Evolutionary conservation across 441 rosid species (phyloP), one percentile per base, ranked within the genome.

Genomic region (Croton laevigatus): DNA sequence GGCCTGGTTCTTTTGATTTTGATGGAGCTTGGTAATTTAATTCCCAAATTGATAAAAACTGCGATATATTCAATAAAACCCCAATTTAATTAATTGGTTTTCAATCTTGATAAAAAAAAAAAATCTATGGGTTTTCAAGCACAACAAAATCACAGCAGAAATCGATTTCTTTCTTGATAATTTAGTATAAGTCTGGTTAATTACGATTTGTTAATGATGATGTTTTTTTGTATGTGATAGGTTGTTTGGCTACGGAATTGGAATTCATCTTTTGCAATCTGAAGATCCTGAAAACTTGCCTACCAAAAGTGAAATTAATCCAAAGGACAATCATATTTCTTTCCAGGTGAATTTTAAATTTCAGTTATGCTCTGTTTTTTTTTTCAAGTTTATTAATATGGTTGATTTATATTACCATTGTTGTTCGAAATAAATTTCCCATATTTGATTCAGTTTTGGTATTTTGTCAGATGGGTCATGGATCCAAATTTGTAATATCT

Each of bases 301-400:
- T 0, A 87, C 75, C 86, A 94, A 92, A 81, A 71, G 53, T 32
- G 79, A 77, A 70, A 92, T 92, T 74, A 88, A 94, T 74, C 97
- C 98, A 57, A 91, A 89, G 71, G 98, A 94, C 57, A 92, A 88
- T 74, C 98, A 92, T 63, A 87, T 94, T 52, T 94, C 98, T 73
- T 91, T 94, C 77, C 97, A 94, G 94, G 98, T 94, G 62, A 46
- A 46, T 46, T 10, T 6, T 6, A 3, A 48, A 45, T 62, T 52
- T 49, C n/a, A 16, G 17, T 40, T 6, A 22, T 19, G 36, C 14
- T 59, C 57, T 19, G 5, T 36, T 20, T 17, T 12, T 44, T 10
- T 16, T 23, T 40, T 14, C 7, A 8, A 8, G 42, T 16, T 7
- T 12, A 37, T 37, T n/a, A 37, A 37, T 10, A 27, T 27, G 32